phyloP scores from a whole-genome alignment of 768 basidiomycete species.

The Cystofilobasidium ferigula region DNA sequence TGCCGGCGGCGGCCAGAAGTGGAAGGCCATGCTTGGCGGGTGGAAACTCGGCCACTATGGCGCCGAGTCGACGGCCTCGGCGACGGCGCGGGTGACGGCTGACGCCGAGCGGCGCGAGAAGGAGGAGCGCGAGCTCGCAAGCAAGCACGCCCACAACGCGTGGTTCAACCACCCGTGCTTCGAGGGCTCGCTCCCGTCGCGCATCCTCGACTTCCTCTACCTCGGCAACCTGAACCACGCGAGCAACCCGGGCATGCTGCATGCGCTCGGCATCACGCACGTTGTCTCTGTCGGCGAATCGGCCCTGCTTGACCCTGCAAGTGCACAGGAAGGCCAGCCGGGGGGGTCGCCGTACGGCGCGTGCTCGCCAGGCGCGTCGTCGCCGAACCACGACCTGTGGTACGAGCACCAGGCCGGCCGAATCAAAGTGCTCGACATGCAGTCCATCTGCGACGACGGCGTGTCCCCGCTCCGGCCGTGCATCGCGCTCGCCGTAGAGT shows the following conservation, averaged over 20 bases:
- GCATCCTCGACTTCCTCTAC: conserved; percentile 84
- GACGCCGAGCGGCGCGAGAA: conserved; percentile 47
- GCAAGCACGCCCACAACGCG: background rate
- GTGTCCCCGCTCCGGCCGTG: conserved; percentile 87
- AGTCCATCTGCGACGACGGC: conserved; percentile 75
- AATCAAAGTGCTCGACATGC: conserved; percentile 32
- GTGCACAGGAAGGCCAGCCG: background rate
- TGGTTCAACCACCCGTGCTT: conserved; percentile 42
- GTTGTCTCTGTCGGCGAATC: conserved; percentile 96
- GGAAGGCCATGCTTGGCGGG: conserved; percentile 19
- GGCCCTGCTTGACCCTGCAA: conserved; percentile 62
- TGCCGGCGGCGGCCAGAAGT: conserved; percentile 20
- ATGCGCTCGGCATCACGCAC: conserved; percentile 89
- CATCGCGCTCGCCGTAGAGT: conserved; percentile 74
- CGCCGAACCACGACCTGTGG: conserved; percentile 22
- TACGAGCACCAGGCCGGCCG: conserved; percentile 22
- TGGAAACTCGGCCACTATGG: conserved; percentile 17
- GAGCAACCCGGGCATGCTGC: conserved; percentile 86
- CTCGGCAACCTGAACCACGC: conserved; percentile 93
- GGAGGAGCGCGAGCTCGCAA: conserved; percentile 1
- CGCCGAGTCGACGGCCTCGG: conserved; percentile 50
- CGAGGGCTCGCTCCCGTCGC: conserved; percentile 89
- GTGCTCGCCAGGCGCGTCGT: too few species aligned
- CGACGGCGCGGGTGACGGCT: conserved; percentile 35
- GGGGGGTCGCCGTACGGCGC: background rate